A percentile compares a stretch with the other conserved stretches of the same genome.
phyloP scores from a whole-genome alignment of 352 stramenopile species.

The Phytopythium mirpurense region DNA sequence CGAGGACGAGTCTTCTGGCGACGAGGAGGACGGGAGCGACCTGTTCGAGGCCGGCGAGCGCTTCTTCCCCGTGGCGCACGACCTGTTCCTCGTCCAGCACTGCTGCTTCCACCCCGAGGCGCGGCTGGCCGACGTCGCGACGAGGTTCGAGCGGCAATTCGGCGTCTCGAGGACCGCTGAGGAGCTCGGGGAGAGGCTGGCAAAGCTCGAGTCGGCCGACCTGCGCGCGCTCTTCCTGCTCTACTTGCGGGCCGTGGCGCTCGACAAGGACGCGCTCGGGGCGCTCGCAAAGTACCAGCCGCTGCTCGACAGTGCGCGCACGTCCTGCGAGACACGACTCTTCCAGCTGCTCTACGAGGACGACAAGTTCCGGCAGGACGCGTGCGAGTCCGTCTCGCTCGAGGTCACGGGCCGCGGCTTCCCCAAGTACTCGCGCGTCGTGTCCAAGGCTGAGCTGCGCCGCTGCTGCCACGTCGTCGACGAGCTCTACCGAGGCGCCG shows the following conservation, averaged over 20 bases:
- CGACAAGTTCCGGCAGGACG: slow-evolving; percentile 43
- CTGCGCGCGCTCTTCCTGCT: slow-evolving; percentile 38
- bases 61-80: slow-evolving; percentile 42
- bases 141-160: slow-evolving; percentile 45
- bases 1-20: slow-evolving; percentile 9
- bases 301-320: slow-evolving; percentile 40
- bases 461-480: slow-evolving; percentile 42
- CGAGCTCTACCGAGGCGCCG: slow-evolving; percentile 35
- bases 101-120: slow-evolving; percentile 54
- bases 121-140: slow-evolving; percentile 23
- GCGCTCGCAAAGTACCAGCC: slow-evolving; percentile 42
- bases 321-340: slow-evolving; percentile 50
- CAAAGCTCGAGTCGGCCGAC: slow-evolving; percentile 29
- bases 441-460: slow-evolving; percentile 48
- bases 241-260: slow-evolving; percentile 38
- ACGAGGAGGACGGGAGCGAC: slow-evolving; percentile 22
- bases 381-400: slow-evolving; percentile 37
- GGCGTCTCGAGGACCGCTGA: slow-evolving; percentile 17
- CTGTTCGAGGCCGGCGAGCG: slow-evolving; percentile 32
- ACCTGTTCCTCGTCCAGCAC: slow-evolving; percentile 55
- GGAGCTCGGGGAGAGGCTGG: slow-evolving; percentile 38
- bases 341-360: slow-evolving; percentile 65
- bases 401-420: slow-evolving; percentile 58
- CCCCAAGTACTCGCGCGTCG: slow-evolving; percentile 46
- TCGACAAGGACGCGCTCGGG: slow-evolving; percentile 30